A percentile compares a stretch with the other conserved stretches of the same genome.
Evolutionary conservation across 2,329 filamentous ascomycete genomes (phyloP).

Genomic region (Bretziella fagacearum): DNA sequence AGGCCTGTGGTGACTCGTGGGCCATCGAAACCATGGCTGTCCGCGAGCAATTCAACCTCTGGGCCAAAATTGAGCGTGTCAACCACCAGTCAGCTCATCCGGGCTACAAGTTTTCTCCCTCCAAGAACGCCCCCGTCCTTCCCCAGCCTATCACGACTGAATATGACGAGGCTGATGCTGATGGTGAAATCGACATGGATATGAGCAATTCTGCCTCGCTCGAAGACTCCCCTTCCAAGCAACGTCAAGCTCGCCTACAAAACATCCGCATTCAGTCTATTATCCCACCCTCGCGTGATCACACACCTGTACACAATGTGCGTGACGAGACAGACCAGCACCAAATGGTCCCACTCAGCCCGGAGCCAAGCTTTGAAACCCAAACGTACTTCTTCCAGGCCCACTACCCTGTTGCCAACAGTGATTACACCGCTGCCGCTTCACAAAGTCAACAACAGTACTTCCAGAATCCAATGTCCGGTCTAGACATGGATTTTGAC

Average conservation of each 20-base stretch:
- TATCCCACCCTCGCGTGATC: neutral
- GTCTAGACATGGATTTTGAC: neutral
- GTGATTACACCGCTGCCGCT: neutral
- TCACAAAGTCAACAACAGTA: neutral
- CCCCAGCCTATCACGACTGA: constrained; percentile 25
- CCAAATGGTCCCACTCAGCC: neutral
- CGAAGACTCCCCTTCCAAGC: neutral
- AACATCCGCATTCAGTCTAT: neutral
- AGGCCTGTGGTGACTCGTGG: constrained; percentile 78
- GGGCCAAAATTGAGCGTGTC: constrained; percentile 62
- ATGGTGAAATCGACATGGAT: constrained; percentile 5
- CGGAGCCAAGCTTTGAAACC: neutral
- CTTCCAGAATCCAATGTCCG: neutral
- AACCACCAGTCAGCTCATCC: constrained; percentile 80
- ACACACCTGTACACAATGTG: neutral
- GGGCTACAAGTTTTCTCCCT: constrained; percentile 76
- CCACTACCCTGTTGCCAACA: neutral
- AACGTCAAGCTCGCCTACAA: neutral
- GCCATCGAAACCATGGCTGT: constrained; percentile 57
- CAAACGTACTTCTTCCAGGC: neutral
- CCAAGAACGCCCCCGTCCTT: constrained; percentile 21
- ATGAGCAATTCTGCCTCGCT: neutral
- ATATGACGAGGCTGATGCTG: constrained; percentile 21
- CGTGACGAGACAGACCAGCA: neutral
- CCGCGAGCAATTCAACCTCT: constrained; percentile 57